Evolutionary conservation across 1,284 basidiomycete species (phyloP), one percentile per base, ranked within the genome.

Genomic region (Schizophyllum amplum): DNA sequence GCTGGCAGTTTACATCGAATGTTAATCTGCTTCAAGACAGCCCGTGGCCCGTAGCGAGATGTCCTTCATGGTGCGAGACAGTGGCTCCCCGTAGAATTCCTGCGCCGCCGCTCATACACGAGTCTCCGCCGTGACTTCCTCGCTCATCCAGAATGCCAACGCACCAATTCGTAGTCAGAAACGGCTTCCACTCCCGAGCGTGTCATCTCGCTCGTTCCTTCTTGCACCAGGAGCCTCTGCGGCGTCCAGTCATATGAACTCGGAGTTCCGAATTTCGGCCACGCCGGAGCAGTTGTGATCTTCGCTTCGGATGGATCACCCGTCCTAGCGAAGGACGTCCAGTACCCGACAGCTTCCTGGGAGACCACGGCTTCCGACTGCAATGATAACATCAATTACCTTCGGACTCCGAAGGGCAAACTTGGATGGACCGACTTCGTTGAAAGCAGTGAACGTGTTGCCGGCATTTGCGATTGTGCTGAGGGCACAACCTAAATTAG

Each of bases 141-240:
- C 62, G 50, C 69, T 69, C 71, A 75, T 76, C 74, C 74, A 75
- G 58, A 75, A 76, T 55, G 62, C 61, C 74, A 76, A 25, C 74
- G 62, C 51, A 68, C 61, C 6, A 71, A 68, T 26, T 75, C 66
- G 5, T 63, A 68, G 20, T 60, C 50, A 0, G 69, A 66, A n/a
- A 71, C 65, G 27, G 58, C 60, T 58, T 73, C 69, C 65, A 73
- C 69, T 3, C 33, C 57, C 1, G 65, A 66, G n/a, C 57, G 63
- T 1, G 70, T 72, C 6, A 42, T 51, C 11, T 50, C 47, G 52
- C 68, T 58, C 4, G 56, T 57, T 4, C 69, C 69, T 50, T 68
- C 60, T 11, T 59, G 65, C 21, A 62, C 52, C 51, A 67, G 55
- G 17, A 61, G 63, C 33, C 61, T 52, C 25, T 65, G 60, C 47